Evolutionary conservation across 2,329 filamentous ascomycete species (phyloP).

Genomic region (Cylindrodendrum hubeiense): DNA sequence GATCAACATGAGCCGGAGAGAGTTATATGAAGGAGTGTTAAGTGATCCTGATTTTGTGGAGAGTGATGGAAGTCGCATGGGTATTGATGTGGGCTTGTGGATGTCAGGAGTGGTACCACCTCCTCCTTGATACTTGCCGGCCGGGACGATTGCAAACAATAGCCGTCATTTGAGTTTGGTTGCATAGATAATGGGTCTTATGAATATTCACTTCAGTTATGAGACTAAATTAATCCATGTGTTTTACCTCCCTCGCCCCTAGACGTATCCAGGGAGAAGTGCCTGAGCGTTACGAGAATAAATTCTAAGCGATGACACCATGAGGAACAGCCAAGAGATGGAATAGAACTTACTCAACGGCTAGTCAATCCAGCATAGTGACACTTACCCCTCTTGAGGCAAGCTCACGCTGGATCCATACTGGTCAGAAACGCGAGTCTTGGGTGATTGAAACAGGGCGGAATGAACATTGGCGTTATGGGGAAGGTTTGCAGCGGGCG

Average conservation of each 20-base stretch:
- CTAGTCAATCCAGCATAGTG: conserved; percentile 7
- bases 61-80: not conserved
- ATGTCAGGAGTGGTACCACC: not conserved
- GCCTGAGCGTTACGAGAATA: not conserved
- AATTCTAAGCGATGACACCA: not conserved
- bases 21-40: not conserved
- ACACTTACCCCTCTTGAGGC: not conserved
- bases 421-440: not conserved
- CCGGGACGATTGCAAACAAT: not conserved
- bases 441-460: conserved; percentile 8
- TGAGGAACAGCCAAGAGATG: not conserved
- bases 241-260: not conserved
- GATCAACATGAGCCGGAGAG: not conserved
- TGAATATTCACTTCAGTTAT: not conserved
- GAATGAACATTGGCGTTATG: not conserved
- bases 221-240: not conserved
- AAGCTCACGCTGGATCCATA: not conserved
- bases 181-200: not conserved
- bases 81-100: conserved; percentile 4
- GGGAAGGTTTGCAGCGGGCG: not conserved
- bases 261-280: not conserved
- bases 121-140: not conserved
- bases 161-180: not conserved
- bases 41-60: not conserved
- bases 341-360: not conserved